Percentiles rank a stretch among this genome's conserved stretches.
Conservation (phyloP, 306 rosid genomes). For the Phaseolus lunatus region DNA sequence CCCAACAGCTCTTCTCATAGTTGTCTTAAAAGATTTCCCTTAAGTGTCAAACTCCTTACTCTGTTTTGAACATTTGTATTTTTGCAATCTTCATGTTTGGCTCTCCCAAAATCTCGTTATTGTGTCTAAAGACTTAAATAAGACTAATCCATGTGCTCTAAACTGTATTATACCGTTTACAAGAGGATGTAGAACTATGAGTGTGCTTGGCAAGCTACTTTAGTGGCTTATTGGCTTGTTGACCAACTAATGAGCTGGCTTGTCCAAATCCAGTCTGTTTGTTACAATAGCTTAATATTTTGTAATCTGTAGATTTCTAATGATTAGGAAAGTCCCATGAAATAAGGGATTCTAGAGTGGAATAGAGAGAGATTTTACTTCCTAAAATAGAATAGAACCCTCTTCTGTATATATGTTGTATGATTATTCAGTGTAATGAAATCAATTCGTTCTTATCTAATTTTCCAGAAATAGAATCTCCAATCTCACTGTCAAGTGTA, state of each 20-base stretch:
- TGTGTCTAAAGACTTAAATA: conserved; percentile 13
- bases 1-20: background rate
- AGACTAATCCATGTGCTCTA: background rate
- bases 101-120: conserved; percentile 13
- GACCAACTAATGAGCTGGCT: background rate
- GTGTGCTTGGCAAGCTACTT: background rate
- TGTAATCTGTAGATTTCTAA: background rate
- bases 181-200: background rate
- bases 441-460: background rate
- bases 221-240: background rate
- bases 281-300: background rate
- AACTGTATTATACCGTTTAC: background rate
- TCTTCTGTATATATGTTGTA: background rate
- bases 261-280: background rate
- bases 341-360: background rate
- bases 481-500: background rate
- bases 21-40: conserved; percentile 5
- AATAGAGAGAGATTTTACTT: background rate
- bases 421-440: background rate
- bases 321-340: background rate
- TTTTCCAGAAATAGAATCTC: background rate
- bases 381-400: background rate
- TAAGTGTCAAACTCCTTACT: background rate
- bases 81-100: conserved; percentile 12
- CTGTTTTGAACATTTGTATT: conserved; percentile 19